phyloP scores from a whole-genome alignment of 2,329 filamentous ascomycete genomes.

The Dactylellina haptotyla region DNA sequence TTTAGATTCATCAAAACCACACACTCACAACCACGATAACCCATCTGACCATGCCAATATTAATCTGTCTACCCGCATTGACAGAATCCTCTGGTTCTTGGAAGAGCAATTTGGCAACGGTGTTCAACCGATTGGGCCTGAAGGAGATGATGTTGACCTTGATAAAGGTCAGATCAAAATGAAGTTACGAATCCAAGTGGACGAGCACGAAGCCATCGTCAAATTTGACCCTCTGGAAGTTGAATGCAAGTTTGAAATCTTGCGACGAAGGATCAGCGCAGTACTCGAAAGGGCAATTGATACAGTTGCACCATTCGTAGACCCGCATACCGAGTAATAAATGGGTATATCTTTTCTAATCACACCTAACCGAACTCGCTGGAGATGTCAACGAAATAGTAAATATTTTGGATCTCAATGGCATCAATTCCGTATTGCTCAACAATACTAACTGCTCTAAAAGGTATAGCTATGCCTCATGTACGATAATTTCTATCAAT shows the following conservation, averaged over 20 bases:
- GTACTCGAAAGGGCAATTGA: conserved; percentile 91
- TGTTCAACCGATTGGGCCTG: conserved; percentile 76
- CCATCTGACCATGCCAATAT: conserved; percentile 79
- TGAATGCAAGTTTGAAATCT: conserved; percentile 80
- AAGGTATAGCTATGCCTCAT: conserved; percentile 10
- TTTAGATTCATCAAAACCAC: conserved; percentile 65
- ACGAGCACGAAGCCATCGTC: conserved; percentile 85
- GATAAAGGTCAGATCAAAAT: conserved; percentile 61
- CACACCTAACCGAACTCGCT: background rate
- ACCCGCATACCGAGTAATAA: conserved; percentile 29
- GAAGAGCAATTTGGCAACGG: conserved; percentile 96
- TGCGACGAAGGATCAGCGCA: conserved; percentile 84
- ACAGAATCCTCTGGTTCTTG: conserved; percentile 91
- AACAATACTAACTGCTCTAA: background rate
- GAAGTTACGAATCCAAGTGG: conserved; percentile 73
- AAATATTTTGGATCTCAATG: too few species aligned
- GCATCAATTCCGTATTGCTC: too few species aligned
- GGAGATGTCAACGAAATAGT: too few species aligned
- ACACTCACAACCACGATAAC: conserved; percentile 65
- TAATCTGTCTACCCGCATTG: conserved; percentile 78
- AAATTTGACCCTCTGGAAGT: conserved; percentile 94
- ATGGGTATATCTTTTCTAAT: too few species aligned
- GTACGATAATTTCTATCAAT: conserved; percentile 26
- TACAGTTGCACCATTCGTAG: conserved; percentile 76
- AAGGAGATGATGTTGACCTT: conserved; percentile 65